Evolutionary conservation across 192 early-diverging fungal species (phyloP), one percentile per base, ranked within the genome.

Genomic region (Coemansia sp.): DNA sequence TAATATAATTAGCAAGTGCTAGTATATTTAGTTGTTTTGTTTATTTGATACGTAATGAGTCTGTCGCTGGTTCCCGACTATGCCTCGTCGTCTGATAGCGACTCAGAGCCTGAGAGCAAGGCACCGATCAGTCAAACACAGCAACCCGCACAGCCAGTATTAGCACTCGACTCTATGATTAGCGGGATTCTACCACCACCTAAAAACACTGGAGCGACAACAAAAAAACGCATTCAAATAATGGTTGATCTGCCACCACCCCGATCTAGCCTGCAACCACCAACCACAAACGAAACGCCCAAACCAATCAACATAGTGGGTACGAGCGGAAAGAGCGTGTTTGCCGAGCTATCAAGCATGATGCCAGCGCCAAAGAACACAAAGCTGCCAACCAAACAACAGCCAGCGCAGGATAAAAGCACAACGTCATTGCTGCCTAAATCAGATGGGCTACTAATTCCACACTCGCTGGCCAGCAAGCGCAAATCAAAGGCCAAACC

Each of bases 281-380:
- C 15, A 48, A 8, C 47, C n/a, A 19, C 8, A 15, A 17, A 17
- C n/a, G 19, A 48, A 8, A 48, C 7, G 15, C 47, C 47, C 19
- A 19, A 19, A 19, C 19, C 47, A 19, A 7, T 19, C 5, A 15
- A 20, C 19, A 12, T 19, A 10, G 40, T 38, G 20, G 14, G 8
- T 3, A 46, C 6, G 6, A 7, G 55, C 21, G 20, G 50, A 9
- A 52, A 26, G 2, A 21, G 72, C 37, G 4, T 80, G 42, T 74
- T 74, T 34, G 67, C 78, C 5, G 68, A 80, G 46, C 65, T 80
- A 26, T 71, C 65, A 1, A 70, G 62, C 58, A 65, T 80, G 17
- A 61, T 80, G 0, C 78, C 78, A 8, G 68, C 78, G 20, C 78
- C 78, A 14, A 80, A 74, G 57, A 70, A 74, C 62, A n/a, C 69